These are phyloP conservation scores for Pecoramyces ruminantium DNA, from an alignment of 192 early-diverging fungal genomes.

Conservation along the genomic window DNA sequence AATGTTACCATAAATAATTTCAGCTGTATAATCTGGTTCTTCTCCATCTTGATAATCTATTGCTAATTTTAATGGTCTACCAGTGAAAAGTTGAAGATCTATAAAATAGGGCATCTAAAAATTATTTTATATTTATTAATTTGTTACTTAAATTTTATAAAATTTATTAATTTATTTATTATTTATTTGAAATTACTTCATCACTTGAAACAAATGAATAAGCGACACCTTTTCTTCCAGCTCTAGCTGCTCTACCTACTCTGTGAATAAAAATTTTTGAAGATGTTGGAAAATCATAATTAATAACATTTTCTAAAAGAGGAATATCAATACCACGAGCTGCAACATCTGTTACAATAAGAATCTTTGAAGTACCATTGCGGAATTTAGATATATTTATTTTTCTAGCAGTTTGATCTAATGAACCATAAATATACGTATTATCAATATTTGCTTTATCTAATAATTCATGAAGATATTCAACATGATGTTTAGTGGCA, in stretches of 20 bases:
- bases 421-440: constrained; percentile 84
- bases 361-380: constrained; percentile 50
- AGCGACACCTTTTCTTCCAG: constrained; percentile 81
- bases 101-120: constrained; percentile 59
- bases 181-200: constrained; percentile 20
- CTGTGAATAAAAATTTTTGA: constrained; percentile 95
- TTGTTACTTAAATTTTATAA: no score
- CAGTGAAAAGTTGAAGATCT: constrained; percentile 84
- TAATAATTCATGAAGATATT: constrained; percentile 70
- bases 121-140: no score
- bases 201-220: constrained; percentile 74
- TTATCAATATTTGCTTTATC: constrained; percentile 46
- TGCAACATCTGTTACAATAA: constrained; percentile 97
- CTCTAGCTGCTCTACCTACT: constrained; percentile 89
- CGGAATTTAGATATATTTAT: constrained; percentile 76
- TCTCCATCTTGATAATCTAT: constrained; percentile 6
- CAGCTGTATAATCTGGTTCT: constrained; percentile 51
- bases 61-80: constrained; percentile 47
- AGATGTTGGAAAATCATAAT: constrained; percentile 84
- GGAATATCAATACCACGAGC: constrained; percentile 98
- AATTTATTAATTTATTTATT: no score
- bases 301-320: constrained; percentile 89
- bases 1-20: constrained; percentile 64
- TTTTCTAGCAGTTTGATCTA: constrained; percentile 82
- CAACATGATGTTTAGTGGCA: constrained; percentile 95